Percentiles rank a stretch among this genome's conserved stretches.
Conservation (phyloP, 2,329 filamentous ascomycete genomes). For the Chaetomium sp. region DNA sequence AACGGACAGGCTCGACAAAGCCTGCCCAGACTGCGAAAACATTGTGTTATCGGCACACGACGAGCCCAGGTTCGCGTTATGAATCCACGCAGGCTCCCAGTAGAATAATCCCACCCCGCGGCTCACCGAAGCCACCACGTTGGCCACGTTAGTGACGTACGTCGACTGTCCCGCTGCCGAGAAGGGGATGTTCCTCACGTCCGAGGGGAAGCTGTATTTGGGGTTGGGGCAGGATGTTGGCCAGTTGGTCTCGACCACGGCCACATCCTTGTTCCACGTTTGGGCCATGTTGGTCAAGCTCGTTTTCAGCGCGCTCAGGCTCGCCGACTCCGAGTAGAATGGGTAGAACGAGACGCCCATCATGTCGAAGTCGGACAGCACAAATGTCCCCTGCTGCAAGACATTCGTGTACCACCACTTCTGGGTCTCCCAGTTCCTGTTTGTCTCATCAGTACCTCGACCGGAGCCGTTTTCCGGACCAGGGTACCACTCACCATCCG, state of each 20-base stretch:
- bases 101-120: slow-evolving; percentile 67
- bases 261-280: slow-evolving; percentile 64
- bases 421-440: slow-evolving; percentile 63
- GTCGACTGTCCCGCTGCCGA: slow-evolving; percentile 62
- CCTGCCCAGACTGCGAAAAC: slow-evolving; percentile 58
- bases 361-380: slow-evolving; percentile 63
- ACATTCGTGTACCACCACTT: slow-evolving; percentile 62
- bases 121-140: slow-evolving; percentile 54
- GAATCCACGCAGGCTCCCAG: slow-evolving; percentile 74
- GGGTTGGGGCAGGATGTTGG: slow-evolving; percentile 64
- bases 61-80: slow-evolving; percentile 65
- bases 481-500: slow-evolving; percentile 52
- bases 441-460: neutral
- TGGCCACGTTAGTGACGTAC: slow-evolving; percentile 63
- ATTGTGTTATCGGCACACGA: slow-evolving; percentile 66
- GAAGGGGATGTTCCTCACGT: slow-evolving; percentile 62
- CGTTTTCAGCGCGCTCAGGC: slow-evolving; percentile 57
- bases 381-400: slow-evolving; percentile 53
- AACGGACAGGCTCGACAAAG: slow-evolving; percentile 58
- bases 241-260: slow-evolving; percentile 74
- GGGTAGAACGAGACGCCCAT: slow-evolving; percentile 76
- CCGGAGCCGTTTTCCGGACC: no score
- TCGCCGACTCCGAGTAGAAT: slow-evolving; percentile 65
- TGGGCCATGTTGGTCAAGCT: slow-evolving; percentile 61
- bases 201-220: slow-evolving; percentile 59